Percentiles rank a stretch among this genome's conserved stretches.
Evolutionary conservation across 192 early-diverging fungal species (phyloP).

Genomic region (Coemansia sp.): DNA sequence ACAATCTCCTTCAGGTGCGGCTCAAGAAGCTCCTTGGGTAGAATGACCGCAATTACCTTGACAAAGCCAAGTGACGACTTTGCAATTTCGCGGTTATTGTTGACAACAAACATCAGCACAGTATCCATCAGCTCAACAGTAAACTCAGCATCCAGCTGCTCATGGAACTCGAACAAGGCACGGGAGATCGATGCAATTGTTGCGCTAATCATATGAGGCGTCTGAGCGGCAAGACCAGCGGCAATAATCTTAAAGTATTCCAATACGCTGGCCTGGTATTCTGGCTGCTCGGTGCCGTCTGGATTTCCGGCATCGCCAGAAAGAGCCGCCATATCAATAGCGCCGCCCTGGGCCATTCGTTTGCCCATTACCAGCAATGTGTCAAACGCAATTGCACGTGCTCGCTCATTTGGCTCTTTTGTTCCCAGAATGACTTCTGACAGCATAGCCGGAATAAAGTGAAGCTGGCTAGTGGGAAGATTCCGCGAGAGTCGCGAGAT

Average conservation of each 20-base stretch:
- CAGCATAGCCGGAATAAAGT: conserved; percentile 83
- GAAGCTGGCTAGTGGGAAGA: conserved; percentile 66
- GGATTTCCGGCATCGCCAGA: conserved; percentile 23
- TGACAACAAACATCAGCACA: conserved; percentile 76
- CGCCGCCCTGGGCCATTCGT: conserved; percentile 80
- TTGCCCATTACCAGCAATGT: conserved; percentile 85
- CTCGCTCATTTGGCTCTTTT: conserved; percentile 92
- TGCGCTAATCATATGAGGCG: conserved; percentile 90
- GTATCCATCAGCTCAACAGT: conserved; percentile 76
- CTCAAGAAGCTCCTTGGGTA: conserved; percentile 71
- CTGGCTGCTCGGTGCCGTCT: conserved; percentile 13
- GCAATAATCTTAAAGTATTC: conserved; percentile 94
- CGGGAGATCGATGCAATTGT: conserved; percentile 80
- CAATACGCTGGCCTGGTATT: conserved; percentile 59
- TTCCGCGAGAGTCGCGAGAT: conserved; percentile 66
- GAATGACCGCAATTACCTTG: conserved; percentile 82
- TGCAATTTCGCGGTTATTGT: conserved; percentile 86
- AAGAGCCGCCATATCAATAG: conserved; percentile 39
- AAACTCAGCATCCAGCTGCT: conserved; percentile 63
- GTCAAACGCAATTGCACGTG: conserved; percentile 79
- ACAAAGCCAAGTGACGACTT: conserved; percentile 90
- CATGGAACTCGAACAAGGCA: conserved; percentile 90
- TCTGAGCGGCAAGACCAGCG: conserved; percentile 91
- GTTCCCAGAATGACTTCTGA: conserved; percentile 91
- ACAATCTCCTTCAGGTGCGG: conserved; percentile 76